Base-by-base conservation (phyloP, 148 eudicot species). In the Tetragonia tetragonoides region DNA sequence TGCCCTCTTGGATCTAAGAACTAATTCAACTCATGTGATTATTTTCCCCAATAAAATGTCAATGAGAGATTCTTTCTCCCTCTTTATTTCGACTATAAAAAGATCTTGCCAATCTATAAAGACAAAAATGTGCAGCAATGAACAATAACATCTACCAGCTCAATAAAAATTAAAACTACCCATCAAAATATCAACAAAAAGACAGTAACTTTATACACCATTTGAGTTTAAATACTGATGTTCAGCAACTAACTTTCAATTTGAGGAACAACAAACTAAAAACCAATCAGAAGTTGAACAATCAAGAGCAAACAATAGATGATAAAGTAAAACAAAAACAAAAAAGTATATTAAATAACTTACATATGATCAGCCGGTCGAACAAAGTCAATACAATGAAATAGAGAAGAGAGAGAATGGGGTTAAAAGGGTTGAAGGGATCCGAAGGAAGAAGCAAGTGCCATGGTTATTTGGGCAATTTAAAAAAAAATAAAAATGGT, bases 381-480 rank as follows among this genome's bases (percentile, higher is more conserved):
- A 60, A 61, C 40, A 18, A 61, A 44, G 20, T n/a, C 56, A 74
- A 62, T 73, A 63, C 18, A 23, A 10, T 14, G 66, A 23, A 37
- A 3, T 5, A 12, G 6, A 7, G 2, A 23, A 23, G 38, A 21
- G 10, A 37, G 15, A 10, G 7, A 47, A 70, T 5, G 51, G 14
- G 28, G 4, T 28, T 7, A 17, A 46, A 14, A 16, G 24, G 17
- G 37, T 42, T 69, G 37, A n/a, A 69, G 38, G 63, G 46, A 66
- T 3, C 4, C 72, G 68, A 56, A 72, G 73, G 67, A 54, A 72
- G 69, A 46, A 59, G 68, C 77, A 46, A 10, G 0, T 56, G 41
- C 84, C 77, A 77, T 77, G 47, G 56, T 64, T 67, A 77, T 81
- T 41, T 39, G 57, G 46, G 41, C 6, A 69, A 41, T 41, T 44